A percentile compares a stretch with the other conserved stretches of the same genome.
Conservation (phyloP, 1,139 yeast species). For the Saccharomycopsis hybrid region DNA sequence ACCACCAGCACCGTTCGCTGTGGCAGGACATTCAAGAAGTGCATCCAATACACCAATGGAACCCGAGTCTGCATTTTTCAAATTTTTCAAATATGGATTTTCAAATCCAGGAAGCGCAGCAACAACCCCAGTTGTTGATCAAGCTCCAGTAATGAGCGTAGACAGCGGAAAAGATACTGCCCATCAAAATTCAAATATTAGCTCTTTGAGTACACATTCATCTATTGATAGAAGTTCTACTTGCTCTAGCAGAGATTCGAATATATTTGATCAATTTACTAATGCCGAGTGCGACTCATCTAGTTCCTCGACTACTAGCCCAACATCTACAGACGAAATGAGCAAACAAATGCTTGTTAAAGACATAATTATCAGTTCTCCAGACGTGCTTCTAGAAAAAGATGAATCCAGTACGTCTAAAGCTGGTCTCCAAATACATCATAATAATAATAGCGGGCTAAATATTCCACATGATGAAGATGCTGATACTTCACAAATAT, state of each 20-base stretch:
- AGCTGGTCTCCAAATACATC: neutral
- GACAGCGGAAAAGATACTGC: constrained; percentile 1
- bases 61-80: constrained; percentile 13
- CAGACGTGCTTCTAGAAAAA: constrained; percentile 3
- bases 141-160: neutral
- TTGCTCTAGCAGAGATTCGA: neutral
- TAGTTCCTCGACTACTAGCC: constrained; percentile 3
- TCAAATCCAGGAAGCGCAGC: constrained; percentile 3
- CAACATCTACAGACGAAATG: neutral
- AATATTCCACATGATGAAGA: neutral
- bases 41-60: constrained; percentile 7
- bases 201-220: neutral
- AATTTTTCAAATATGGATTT: constrained; percentile 20
- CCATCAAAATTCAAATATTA: neutral
- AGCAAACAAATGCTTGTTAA: neutral
- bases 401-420: neutral
- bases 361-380: constrained; percentile 3
- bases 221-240: constrained; percentile 4
- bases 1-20: constrained; percentile 1
- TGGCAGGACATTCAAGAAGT: neutral
- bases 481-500: neutral
- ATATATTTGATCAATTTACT: constrained; percentile 2
- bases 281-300: constrained; percentile 5
- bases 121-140: constrained; percentile 6
- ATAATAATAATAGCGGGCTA: neutral